Evolutionary conservation across 2,329 filamentous ascomycete genomes (phyloP).

Genomic region (Tolypocladium endophyticum): DNA sequence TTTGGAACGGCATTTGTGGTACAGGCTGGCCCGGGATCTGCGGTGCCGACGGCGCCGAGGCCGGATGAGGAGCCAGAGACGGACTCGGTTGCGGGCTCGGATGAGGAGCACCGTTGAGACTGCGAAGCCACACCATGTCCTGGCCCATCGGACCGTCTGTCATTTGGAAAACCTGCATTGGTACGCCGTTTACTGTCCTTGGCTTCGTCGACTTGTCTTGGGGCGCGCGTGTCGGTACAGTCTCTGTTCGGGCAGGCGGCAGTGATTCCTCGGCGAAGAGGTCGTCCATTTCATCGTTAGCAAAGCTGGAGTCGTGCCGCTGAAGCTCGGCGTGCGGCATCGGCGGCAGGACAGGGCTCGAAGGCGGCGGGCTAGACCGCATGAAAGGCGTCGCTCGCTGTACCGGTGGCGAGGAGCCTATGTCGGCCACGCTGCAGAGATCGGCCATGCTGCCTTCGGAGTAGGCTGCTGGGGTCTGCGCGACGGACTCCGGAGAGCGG

Average conservation of each 20-base stretch:
- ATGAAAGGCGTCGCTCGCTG: slow-evolving; percentile 49
- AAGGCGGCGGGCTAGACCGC: slow-evolving; percentile 55
- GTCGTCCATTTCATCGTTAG: slow-evolving; percentile 67
- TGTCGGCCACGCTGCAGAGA: slow-evolving; percentile 73
- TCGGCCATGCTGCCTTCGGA: slow-evolving; percentile 63
- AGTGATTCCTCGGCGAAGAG: slow-evolving; percentile 52
- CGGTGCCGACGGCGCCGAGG: background rate
- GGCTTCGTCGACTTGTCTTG: slow-evolving; percentile 15
- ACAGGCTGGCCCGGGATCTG: background rate
- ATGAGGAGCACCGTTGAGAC: slow-evolving; percentile 16
- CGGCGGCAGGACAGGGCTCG: slow-evolving; percentile 66
- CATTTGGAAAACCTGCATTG: slow-evolving; percentile 33
- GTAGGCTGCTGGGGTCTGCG: slow-evolving; percentile 38
- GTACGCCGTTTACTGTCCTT: slow-evolving; percentile 23
- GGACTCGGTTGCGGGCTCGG: slow-evolving; percentile 2
- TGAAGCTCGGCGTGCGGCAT: slow-evolving; percentile 45
- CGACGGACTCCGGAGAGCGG: slow-evolving; percentile 45
- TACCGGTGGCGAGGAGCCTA: slow-evolving; percentile 84
- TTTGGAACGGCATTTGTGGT: background rate
- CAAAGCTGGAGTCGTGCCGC: slow-evolving; percentile 69
- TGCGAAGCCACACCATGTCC: slow-evolving; percentile 24
- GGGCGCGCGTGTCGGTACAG: slow-evolving; percentile 10
- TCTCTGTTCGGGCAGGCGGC: slow-evolving; percentile 27
- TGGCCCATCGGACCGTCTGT: slow-evolving; percentile 23
- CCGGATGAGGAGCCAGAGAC: background rate